Percentiles rank a stretch among this genome's conserved stretches.
phyloP scores from a whole-genome alignment of 192 early-diverging fungal genomes.

The Linnemannia hyalina region DNA sequence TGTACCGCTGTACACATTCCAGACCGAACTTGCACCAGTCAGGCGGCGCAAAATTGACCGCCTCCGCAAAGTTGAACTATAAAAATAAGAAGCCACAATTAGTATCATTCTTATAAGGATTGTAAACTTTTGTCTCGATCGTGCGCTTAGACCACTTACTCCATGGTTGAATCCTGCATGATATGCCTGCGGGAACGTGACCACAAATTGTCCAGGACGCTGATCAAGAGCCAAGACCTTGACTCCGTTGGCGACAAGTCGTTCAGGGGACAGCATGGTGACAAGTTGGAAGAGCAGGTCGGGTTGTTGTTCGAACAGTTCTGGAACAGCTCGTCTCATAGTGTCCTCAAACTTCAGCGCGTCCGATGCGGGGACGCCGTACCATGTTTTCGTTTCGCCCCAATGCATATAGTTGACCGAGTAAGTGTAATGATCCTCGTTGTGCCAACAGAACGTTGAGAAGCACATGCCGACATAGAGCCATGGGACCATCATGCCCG shows the following conservation, averaged over 20 bases:
- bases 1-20: conserved; percentile 86
- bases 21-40: conserved; percentile 91
- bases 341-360: conserved; percentile 87
- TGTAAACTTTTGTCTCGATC: conserved; percentile 72
- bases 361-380: conserved; percentile 88
- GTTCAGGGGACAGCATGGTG: conserved; percentile 88
- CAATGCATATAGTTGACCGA: conserved; percentile 98
- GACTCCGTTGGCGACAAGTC: conserved; percentile 78
- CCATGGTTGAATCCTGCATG: conserved; percentile 99
- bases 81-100: not conserved
- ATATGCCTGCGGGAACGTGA: conserved; percentile 95
- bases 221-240: conserved; percentile 86
- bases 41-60: conserved; percentile 95
- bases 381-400: conserved; percentile 99
- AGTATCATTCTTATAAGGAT: not conserved
- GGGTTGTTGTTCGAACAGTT: conserved; percentile 90
- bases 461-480: conserved; percentile 97
- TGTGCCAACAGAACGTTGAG: conserved; percentile 97
- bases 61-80: conserved; percentile 94
- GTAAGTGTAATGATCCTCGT: conserved; percentile 97
- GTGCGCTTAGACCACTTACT: conserved; percentile 53
- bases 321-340: conserved; percentile 84
- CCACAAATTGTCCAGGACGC: conserved; percentile 93
- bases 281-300: conserved; percentile 94
- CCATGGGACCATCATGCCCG: conserved; percentile 98